Conservation (phyloP, 2,329 filamentous ascomycete genomes). For the Periglandula ipomoeae region DNA sequence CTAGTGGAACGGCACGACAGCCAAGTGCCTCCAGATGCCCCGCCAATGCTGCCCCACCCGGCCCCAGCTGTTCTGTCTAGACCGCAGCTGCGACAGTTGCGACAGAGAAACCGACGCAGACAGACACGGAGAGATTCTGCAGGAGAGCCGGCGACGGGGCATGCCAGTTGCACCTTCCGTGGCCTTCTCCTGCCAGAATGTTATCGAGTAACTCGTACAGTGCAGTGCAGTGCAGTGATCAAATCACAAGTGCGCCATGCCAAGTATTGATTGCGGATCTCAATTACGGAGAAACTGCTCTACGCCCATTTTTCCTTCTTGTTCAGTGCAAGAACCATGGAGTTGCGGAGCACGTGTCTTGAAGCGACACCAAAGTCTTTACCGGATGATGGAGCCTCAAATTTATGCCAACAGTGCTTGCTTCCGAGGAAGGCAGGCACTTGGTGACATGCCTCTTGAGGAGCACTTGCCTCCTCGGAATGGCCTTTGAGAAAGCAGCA, state of each 20-base stretch:
- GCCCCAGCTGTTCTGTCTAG: neutral
- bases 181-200: too few species aligned
- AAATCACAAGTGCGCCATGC: too few species aligned
- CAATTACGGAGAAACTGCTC: neutral
- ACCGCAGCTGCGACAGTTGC: too few species aligned
- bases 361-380: neutral
- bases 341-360: neutral
- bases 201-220: too few species aligned
- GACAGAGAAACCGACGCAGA: too few species aligned
- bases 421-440: neutral
- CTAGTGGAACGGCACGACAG: constrained; percentile 4
- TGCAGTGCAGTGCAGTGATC: too few species aligned
- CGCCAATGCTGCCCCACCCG: neutral
- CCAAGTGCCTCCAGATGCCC: neutral
- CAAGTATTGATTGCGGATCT: neutral
- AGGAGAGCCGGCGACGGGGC: too few species aligned
- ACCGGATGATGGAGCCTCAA: too few species aligned
- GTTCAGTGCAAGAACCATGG: neutral
- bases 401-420: neutral
- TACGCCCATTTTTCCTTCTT: neutral
- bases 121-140: too few species aligned
- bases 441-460: neutral
- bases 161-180: too few species aligned
- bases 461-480: neutral
- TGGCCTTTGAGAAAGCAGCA: too few species aligned